These are phyloP conservation scores for Inga laurina DNA, from an alignment of 306 rosid genomes.

Conservation along the genomic window DNA sequence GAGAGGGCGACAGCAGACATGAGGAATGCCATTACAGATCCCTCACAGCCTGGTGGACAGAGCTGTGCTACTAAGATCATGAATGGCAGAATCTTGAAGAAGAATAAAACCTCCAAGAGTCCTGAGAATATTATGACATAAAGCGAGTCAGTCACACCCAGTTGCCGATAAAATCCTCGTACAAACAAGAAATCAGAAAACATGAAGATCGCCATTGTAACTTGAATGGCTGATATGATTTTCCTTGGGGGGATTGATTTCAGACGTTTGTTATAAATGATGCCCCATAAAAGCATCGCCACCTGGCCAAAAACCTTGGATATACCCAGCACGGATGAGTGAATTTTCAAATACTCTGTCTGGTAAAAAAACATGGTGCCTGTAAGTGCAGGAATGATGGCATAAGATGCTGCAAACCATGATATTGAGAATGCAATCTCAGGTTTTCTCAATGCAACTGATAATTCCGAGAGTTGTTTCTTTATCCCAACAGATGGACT, in stretches of 20 bases:
- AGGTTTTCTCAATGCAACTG: conserved; percentile 58
- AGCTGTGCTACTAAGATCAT: conserved; percentile 68
- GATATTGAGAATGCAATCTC: conserved; percentile 65
- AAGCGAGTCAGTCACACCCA: conserved; percentile 68
- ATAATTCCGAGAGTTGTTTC: conserved; percentile 66
- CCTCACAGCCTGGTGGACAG: conserved; percentile 92
- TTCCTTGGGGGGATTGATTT: conserved; percentile 70
- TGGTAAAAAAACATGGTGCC: conserved; percentile 98
- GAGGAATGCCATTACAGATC: conserved; percentile 91
- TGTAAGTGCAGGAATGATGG: conserved; percentile 75
- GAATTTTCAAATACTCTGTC: conserved; percentile 65
- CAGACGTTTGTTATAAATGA: conserved; percentile 58
- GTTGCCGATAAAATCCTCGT: conserved; percentile 56
- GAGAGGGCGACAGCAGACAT: conserved; percentile 79
- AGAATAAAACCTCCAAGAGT: conserved; percentile 68
- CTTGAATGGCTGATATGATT: conserved; percentile 71
- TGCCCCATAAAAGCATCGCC: conserved; percentile 83
- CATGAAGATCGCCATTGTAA: conserved; percentile 68
- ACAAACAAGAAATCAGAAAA: conserved; percentile 84
- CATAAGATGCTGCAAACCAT: conserved; percentile 91
- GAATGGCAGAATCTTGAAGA: conserved; percentile 84
- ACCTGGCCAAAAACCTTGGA: conserved; percentile 92
- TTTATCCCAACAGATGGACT: conserved; percentile 55
- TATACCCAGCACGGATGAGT: conserved; percentile 68
- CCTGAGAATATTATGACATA: conserved; percentile 84